Evolutionary conservation across 306 rosid genomes (phyloP), one percentile per base, ranked within the genome.

Genomic region (Citrullus colocynthis): DNA sequence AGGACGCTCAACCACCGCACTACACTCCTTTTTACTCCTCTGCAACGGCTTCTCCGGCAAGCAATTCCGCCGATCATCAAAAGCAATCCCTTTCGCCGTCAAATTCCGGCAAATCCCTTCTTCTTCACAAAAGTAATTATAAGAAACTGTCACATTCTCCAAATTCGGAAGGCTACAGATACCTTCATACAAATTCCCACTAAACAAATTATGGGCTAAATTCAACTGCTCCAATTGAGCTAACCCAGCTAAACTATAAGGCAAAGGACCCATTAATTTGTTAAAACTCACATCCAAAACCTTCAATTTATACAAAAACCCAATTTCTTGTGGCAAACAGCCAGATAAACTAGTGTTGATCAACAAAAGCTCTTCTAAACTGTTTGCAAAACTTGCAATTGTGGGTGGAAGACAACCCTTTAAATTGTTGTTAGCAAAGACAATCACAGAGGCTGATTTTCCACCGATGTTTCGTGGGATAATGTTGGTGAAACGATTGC

Each of bases 51-150:
- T 86, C 14, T 84, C 91, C 4, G 90, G 91, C 77, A 94, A 80
- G 80, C 98, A 94, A 77, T 94, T 93, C n/a, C 78, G 72, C 1
- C 92, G 85, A 56, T 89, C 92, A 75, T 91, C 93, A 66, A 80
- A 88, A 10, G 41, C 81, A 3, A 81, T 81, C 1, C 88, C 82
- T 49, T 85, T 85, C 32, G 89, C 78, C 63, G 90, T 87, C 86
- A 87, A 57, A 67, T 89, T 89, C 85, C 81, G 84, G 75, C 98
- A 94, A 18, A 86, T 74, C 13, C 90, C 93, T 42, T 85, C 93
- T 84, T 92, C 97, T 82, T 92, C 98, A 45, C 98, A 88, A 66
- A 88, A 92, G 80, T 81, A 94, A 88, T 94, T 92, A 55, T 87
- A 88, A 55, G 97, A 89, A 76, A 90, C 64, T 0, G 97, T 92